Percentiles rank a stretch among this genome's conserved stretches.
Conservation (phyloP, 441 rosid genomes). For the Populus hybrid region DNA sequence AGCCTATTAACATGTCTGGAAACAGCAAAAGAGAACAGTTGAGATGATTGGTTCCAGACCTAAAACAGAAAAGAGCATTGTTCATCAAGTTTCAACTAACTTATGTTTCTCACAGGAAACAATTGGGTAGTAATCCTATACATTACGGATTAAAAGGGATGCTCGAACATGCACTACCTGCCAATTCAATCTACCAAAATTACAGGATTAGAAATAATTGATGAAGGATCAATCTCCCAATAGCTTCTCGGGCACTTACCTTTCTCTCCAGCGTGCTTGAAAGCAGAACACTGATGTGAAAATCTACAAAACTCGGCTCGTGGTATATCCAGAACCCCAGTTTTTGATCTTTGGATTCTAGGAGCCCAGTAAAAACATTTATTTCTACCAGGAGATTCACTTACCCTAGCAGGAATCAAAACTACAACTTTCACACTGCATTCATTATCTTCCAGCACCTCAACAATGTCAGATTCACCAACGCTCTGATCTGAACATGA, state of each 20-base stretch:
- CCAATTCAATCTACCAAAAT: constrained; percentile 25
- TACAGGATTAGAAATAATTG: constrained; percentile 24
- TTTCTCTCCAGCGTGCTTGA: constrained; percentile 26
- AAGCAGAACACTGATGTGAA: constrained; percentile 74
- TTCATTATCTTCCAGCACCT: constrained; percentile 49
- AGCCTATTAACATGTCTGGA: background rate
- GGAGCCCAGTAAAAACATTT: constrained; percentile 40
- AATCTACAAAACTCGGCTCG: constrained; percentile 47
- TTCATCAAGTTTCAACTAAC: background rate
- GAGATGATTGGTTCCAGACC: background rate
- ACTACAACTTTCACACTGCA: constrained; percentile 38
- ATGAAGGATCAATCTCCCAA: constrained; percentile 49
- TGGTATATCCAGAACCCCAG: constrained; percentile 31
- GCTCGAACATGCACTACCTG: constrained; percentile 6
- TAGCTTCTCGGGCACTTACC: constrained; percentile 15
- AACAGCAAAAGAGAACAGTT: background rate
- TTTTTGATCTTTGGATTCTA: constrained; percentile 32
- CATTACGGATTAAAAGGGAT: background rate
- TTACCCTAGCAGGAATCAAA: constrained; percentile 32
- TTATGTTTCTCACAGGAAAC: constrained; percentile 7
- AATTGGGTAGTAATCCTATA: background rate
- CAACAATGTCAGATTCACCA: constrained; percentile 57
- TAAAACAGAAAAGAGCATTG: background rate
- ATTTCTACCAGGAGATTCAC: constrained; percentile 20
- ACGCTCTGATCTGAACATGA: background rate